Evolutionary conservation across 2,329 filamentous ascomycete genomes (phyloP).

Genomic region (Cytospora piceicola): DNA sequence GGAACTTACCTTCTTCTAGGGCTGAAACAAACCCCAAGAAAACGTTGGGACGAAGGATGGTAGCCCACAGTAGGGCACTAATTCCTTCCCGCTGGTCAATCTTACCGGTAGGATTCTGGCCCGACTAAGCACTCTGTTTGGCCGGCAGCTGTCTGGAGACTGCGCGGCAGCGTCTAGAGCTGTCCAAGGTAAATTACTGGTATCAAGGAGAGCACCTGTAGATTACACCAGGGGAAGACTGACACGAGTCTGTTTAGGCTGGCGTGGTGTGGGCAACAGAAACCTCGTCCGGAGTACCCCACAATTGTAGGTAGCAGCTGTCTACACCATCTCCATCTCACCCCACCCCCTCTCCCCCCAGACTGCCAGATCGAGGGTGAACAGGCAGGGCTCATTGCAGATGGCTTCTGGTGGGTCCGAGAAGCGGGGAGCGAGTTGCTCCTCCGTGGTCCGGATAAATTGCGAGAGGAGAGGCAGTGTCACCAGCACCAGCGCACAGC

Average conservation of each 20-base stretch:
- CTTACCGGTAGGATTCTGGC: conserved; percentile 12
- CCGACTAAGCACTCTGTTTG: conserved; percentile 26
- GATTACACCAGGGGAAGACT: background rate
- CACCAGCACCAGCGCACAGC: background rate
- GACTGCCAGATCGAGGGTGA: background rate
- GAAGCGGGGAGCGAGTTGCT: background rate
- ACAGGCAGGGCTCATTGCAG: background rate
- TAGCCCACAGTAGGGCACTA: background rate
- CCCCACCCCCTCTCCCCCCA: background rate
- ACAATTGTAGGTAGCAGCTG: background rate
- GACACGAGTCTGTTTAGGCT: background rate
- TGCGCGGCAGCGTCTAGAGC: conserved; percentile 19
- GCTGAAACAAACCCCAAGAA: conserved; percentile 18
- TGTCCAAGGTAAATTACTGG: background rate
- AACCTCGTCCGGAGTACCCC: background rate
- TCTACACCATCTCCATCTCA: background rate
- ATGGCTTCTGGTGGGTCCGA: background rate
- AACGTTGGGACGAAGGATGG: conserved; percentile 9
- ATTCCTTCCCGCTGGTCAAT: conserved; percentile 2
- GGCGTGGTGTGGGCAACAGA: background rate
- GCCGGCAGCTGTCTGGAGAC: conserved; percentile 9
- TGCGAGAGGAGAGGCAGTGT: background rate
- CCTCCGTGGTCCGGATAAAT: background rate
- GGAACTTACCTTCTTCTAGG: conserved; percentile 18
- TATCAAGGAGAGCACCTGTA: background rate